Evolutionary conservation across 371 early-diverging fungal species (phyloP), one percentile per base, ranked within the genome.

Genomic region (Mortierella sp.): DNA sequence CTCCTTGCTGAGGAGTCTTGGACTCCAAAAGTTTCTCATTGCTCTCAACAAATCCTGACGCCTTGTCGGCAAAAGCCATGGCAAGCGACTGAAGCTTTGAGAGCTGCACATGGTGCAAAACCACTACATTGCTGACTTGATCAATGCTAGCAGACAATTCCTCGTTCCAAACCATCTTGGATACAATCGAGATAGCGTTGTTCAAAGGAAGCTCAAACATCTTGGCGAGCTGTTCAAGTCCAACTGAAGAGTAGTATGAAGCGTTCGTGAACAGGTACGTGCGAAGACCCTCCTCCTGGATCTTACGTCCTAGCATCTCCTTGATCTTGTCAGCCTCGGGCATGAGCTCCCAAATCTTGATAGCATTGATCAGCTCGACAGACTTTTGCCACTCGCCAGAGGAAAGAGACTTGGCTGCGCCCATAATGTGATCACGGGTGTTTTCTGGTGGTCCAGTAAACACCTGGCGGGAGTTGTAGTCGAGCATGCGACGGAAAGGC

Each of bases 361-460:
- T 96, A 17, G 91, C 90, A 76, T 88, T 81, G 77, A 99, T 95
- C 62, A 90, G 89, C 58, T 95, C 94, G 66, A 87, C 85, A 69
- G 94, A 93, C 82, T 89, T 89, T 76, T 96, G 90, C 98, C 98
- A 99, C 83, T 98, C 96, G 60, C 98, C 98, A 31, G 87, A 86
- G 35, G 96, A 92, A 43, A 98, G 86, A 15, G 96, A 93, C 86
- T 96, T 95, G 60, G 99, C 92, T 3, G 98, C 96, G 37, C 93
- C 96, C 96, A 99, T 96, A 79, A 99, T 96, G 84, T 96, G 96
- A 87, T 99, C 99, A 67, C 98, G 90, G 19, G 96, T 96, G 86
- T 96, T 98, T 84, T 99, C 99, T 3, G 99, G 97, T 34, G 99
- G 99, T 23, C 86, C 98, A 67, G 91, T 87, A 83, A 98, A 98